Base-by-base conservation (phyloP, 768 basidiomycete species). In the Gymnopilus dilepis region DNA sequence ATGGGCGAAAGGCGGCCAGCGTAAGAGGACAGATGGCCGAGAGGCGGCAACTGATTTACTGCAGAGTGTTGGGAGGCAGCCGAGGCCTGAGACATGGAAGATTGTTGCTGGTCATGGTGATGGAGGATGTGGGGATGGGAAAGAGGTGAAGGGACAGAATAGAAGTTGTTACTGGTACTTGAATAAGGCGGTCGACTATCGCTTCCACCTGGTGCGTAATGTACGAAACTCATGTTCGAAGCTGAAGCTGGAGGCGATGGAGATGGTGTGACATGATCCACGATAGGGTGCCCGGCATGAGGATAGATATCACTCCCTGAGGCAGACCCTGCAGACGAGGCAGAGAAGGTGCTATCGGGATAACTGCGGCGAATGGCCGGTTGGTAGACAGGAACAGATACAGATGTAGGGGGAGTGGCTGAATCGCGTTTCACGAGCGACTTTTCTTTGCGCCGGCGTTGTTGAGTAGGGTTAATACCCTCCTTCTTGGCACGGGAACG, bases 401-500 rank as follows among this genome's bases (percentile, higher is more conserved):
- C n/a, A 15, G 34, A 37, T 8, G 71, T 73, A 22, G 81, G 79
- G 2, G 80, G 80, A 2, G 77, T 77, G 17, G 74, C 72, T 12
- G 80, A 78, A 21, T 80, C 79, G 52, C 85, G 75, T 62, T 82
- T 83, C 21, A 67, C 62, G 26, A 75, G 40, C 6, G 52, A 74
- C 66, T 89, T 89, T 55, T 91, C 89, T 74, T 91, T 90, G 60
- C 86, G 82, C 60, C 86, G 80, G 37, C 90, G 85, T 71, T 86
- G 66, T 56, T 72, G 82, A 11, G 79, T 65, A 17, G 76, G 76
- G 61, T 77, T 77, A 66, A 84, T 80, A 17, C 89, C 94, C 76
- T 91, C 92, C 72, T 92, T 92, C 78, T 95, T 95, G 59, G 94
- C 94, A 69, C 91, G 86, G 56, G 91, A 91, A 59, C 93, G 89